phyloP scores from a whole-genome alignment of 2,329 filamentous ascomycete genomes.

The Penicillium sp. region DNA sequence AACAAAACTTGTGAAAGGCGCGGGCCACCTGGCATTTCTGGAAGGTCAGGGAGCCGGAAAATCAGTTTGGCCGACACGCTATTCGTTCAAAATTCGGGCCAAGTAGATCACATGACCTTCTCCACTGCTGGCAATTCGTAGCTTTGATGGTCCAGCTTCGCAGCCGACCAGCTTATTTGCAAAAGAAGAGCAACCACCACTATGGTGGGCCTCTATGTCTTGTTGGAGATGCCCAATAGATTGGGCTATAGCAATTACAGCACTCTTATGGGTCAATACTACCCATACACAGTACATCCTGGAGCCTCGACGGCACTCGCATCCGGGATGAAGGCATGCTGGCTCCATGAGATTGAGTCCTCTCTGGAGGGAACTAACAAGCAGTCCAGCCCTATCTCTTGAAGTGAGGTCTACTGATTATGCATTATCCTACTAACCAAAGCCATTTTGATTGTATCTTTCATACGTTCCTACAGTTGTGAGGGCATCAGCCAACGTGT shows the following conservation, averaged over 20 bases:
- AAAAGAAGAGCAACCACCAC: slow-evolving; percentile 7
- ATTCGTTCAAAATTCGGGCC: background rate
- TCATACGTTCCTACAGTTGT: background rate
- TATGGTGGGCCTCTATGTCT: background rate
- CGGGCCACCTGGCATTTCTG: slow-evolving; percentile 23
- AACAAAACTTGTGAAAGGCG: slow-evolving; percentile 8
- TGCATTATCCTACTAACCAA: background rate
- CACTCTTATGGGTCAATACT: background rate
- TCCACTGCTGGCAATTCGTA: slow-evolving; percentile 1
- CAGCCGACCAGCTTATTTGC: slow-evolving; percentile 9
- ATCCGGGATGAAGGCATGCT: background rate
- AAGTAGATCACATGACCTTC: background rate
- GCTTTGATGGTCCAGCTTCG: slow-evolving; percentile 9
- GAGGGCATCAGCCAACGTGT: background rate
- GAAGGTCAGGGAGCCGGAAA: slow-evolving; percentile 14
- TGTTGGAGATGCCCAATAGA: background rate
- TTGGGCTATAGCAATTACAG: background rate
- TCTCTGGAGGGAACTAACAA: background rate
- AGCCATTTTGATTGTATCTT: background rate
- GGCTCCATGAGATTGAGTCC: background rate
- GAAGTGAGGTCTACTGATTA: background rate
- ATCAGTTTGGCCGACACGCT: slow-evolving; percentile 3
- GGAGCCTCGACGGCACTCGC: background rate
- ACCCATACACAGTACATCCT: background rate
- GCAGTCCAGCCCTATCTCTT: background rate